A percentile compares a stretch with the other conserved stretches of the same genome.
Evolutionary conservation across 2,329 filamentous ascomycete species (phyloP).

Genomic region (Trichoderma asperellum): DNA sequence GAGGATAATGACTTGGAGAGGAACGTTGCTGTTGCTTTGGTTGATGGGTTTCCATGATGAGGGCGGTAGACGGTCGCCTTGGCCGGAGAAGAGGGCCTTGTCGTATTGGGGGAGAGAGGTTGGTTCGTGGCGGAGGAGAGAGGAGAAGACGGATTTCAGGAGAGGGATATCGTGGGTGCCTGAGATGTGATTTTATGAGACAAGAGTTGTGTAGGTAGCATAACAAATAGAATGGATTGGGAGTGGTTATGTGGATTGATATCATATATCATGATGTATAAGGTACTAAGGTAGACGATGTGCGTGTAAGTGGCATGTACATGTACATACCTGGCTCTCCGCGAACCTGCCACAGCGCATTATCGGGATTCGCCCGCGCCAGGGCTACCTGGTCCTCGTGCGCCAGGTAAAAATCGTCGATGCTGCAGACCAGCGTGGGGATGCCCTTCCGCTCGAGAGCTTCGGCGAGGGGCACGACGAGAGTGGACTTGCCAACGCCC

Average conservation of each 20-base stretch:
- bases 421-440: constrained; percentile 74
- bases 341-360: constrained; percentile 77
- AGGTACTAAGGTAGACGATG: too few species aligned
- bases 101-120: constrained; percentile 75
- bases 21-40: constrained; percentile 39
- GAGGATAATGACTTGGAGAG: constrained; percentile 71
- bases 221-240: too few species aligned
- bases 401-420: constrained; percentile 87
- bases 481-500: constrained; percentile 88
- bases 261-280: too few species aligned
- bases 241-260: too few species aligned
- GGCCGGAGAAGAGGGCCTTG: constrained; percentile 76
- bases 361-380: constrained; percentile 66
- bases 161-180: constrained; percentile 75
- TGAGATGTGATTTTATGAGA: constrained; percentile 25
- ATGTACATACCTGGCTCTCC: constrained; percentile 70
- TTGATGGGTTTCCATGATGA: constrained; percentile 65
- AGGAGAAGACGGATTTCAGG: constrained; percentile 62
- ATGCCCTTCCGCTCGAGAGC: constrained; percentile 61
- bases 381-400: constrained; percentile 70
- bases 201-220: too few species aligned
- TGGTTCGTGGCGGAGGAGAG: constrained; percentile 56
- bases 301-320: not conserved
- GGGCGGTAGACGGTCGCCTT: constrained; percentile 72
- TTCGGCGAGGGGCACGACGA: constrained; percentile 69